phyloP scores from a whole-genome alignment of 306 rosid species.

The Myrica gale region DNA sequence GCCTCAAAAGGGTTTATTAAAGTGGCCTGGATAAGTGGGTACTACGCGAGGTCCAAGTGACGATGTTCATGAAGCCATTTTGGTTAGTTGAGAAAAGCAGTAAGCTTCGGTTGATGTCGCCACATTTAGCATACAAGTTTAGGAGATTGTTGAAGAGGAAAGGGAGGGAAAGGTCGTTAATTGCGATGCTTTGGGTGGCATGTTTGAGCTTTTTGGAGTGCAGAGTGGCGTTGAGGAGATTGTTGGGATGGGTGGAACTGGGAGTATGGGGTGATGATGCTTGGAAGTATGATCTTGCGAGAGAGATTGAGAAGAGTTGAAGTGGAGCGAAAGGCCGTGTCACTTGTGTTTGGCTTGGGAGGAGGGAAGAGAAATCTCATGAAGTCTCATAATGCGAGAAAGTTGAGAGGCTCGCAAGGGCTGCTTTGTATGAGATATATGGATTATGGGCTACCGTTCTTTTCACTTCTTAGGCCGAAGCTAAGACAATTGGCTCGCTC shows the following conservation, averaged over 20 bases:
- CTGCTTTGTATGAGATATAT: neutral
- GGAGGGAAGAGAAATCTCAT: slow-evolving; percentile 30
- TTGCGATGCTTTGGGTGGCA: slow-evolving; percentile 38
- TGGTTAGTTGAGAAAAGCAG: slow-evolving; percentile 19
- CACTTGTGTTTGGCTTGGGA: neutral
- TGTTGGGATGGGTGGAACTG: slow-evolving; percentile 27
- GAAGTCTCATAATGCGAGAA: slow-evolving; percentile 4
- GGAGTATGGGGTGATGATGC: slow-evolving; percentile 26
- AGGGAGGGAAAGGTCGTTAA: slow-evolving; percentile 20
- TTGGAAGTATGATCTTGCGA: neutral
- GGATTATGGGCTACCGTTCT: too few relatives aligned
- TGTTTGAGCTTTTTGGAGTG: slow-evolving; percentile 25
- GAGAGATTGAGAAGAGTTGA: neutral
- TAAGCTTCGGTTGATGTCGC: slow-evolving; percentile 30
- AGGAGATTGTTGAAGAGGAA: slow-evolving; percentile 46
- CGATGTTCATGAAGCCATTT: slow-evolving; percentile 23
- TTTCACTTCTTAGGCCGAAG: too few relatives aligned
- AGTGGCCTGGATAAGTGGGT: slow-evolving; percentile 43
- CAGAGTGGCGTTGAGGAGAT: slow-evolving; percentile 22
- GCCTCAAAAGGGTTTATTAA: slow-evolving; percentile 37
- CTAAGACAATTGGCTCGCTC: too few relatives aligned
- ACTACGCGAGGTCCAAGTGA: slow-evolving; percentile 60
- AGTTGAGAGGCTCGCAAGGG: neutral
- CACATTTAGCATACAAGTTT: slow-evolving; percentile 43
- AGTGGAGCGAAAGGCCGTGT: neutral